phyloP scores from a whole-genome alignment of 2,329 filamentous ascomycete species.

The Rutstroemia sp. region DNA sequence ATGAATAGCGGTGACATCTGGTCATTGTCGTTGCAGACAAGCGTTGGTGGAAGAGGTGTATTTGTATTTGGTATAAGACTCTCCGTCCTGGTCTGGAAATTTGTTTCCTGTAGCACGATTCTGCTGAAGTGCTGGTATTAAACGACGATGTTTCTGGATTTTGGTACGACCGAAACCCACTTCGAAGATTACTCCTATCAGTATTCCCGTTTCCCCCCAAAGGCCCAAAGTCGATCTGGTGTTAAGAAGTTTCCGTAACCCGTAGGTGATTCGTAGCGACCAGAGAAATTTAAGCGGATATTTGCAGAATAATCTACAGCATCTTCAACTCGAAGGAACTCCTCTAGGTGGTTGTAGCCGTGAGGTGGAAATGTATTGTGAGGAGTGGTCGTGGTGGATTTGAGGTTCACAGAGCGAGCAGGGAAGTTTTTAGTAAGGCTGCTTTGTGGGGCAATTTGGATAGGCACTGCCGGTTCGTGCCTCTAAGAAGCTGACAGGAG shows the following conservation, averaged over 20 bases:
- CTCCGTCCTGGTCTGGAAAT: neutral
- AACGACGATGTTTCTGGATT: slow-evolving; percentile 2
- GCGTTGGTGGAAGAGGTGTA: slow-evolving; percentile 9
- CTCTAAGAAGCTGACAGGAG: no score
- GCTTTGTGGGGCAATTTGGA: no score
- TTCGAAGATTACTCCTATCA: slow-evolving; percentile 9
- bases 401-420: neutral
- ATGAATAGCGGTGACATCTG: slow-evolving; percentile 30
- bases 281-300: neutral
- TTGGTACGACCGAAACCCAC: slow-evolving; percentile 9
- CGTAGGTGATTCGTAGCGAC: neutral
- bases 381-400: neutral
- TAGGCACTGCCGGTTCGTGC: no score
- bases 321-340: no score
- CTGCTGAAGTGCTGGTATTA: slow-evolving; percentile 1
- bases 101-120: slow-evolving; percentile 4
- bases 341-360: neutral
- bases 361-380: neutral
- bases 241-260: neutral
- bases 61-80: neutral
- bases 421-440: no score
- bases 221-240: neutral
- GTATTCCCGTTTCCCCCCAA: slow-evolving; percentile 1
- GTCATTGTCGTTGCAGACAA: slow-evolving; percentile 31
- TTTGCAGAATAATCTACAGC: neutral